Evolutionary conservation across 768 basidiomycete genomes (phyloP).

Genomic region (Suillus subaureus): DNA sequence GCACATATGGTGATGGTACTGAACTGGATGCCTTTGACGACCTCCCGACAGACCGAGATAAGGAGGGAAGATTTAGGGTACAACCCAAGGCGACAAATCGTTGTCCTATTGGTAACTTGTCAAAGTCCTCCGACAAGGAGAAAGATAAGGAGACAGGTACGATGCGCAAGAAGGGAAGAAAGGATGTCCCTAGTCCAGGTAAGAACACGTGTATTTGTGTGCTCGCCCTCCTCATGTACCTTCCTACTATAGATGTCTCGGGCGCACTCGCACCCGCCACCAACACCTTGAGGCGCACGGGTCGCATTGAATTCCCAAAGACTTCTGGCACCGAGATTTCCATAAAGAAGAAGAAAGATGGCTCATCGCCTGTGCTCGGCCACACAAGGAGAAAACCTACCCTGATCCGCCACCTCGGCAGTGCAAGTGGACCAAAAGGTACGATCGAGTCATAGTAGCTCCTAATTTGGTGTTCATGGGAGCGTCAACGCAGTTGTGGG

Average conservation of each 20-base stretch:
- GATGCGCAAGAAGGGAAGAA: conserved; percentile 56
- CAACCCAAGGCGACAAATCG: conserved; percentile 72
- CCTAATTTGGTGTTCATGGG: conserved; percentile 17
- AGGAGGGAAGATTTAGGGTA: conserved; percentile 73
- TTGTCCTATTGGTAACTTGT: conserved; percentile 54
- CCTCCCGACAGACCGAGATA: conserved; percentile 82
- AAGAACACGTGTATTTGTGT: conserved; percentile 21
- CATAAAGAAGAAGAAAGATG: conserved; percentile 58
- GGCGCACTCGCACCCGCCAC: conserved; percentile 43
- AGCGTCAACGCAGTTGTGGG: conserved; percentile 69
- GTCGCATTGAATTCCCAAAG: conserved; percentile 58
- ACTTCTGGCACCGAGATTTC: conserved; percentile 36
- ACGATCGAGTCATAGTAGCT: conserved; percentile 21
- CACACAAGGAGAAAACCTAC: conserved; percentile 77
- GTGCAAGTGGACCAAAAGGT: conserved; percentile 74
- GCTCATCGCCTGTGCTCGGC: conserved; percentile 44
- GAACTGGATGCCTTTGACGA: conserved; percentile 90
- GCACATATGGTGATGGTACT: conserved; percentile 84
- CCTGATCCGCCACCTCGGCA: conserved; percentile 83
- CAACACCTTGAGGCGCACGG: conserved; percentile 58
- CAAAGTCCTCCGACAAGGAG: conserved; percentile 39
- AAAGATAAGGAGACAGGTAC: conserved; percentile 55
- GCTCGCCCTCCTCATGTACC: background rate
- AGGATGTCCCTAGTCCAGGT: conserved; percentile 51
- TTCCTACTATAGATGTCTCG: conserved; percentile 20